These are phyloP conservation scores for Chrysophaeum taylorii DNA, from an alignment of 352 stramenopile genomes.

Conservation along the genomic window DNA sequence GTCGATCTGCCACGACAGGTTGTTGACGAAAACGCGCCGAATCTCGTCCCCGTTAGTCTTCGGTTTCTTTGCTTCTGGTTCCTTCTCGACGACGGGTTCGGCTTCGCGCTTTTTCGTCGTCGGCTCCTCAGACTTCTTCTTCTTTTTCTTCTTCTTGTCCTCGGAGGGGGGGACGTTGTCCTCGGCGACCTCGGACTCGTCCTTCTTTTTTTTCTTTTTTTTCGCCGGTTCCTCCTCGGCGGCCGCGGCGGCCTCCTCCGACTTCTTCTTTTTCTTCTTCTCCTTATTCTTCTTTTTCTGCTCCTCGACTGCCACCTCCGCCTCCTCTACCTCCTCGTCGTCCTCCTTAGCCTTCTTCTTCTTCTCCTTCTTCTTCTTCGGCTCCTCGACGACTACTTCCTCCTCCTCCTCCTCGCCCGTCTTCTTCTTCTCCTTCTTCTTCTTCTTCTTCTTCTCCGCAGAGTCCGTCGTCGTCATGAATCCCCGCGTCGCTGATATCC, in stretches of 20 bases:
- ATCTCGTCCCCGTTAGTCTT: slow-evolving; percentile 25
- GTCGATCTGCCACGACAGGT: slow-evolving; percentile 58
- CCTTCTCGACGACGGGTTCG: slow-evolving; percentile 17
- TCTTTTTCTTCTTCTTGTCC: slow-evolving; percentile 1
- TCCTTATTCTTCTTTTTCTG: slow-evolving; percentile 2
- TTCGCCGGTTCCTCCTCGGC: slow-evolving; percentile 36
- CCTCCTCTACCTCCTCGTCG: neutral
- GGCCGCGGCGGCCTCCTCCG: slow-evolving; percentile 11
- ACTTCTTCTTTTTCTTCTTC: slow-evolving; percentile 30
- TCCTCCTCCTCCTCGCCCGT: neutral
- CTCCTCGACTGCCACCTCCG: neutral
- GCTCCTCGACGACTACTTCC: neutral
- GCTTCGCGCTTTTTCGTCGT: slow-evolving; percentile 28
- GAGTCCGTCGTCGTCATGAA: neutral
- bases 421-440: neutral
- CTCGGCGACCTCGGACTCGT: slow-evolving; percentile 16
- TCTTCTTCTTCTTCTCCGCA: neutral
- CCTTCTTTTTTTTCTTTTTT: slow-evolving; percentile 32
- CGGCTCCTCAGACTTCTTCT: slow-evolving; percentile 5
- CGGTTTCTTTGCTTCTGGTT: slow-evolving; percentile 14
- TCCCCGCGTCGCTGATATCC: too few relatives aligned
- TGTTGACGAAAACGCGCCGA: slow-evolving; percentile 60
- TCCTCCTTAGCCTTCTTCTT: neutral
- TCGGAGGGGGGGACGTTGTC: neutral
- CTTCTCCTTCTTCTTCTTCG: slow-evolving; percentile 4